Evolutionary conservation across 2,329 filamentous ascomycete species (phyloP).

Genomic region (Hypoxylon sp.): DNA sequence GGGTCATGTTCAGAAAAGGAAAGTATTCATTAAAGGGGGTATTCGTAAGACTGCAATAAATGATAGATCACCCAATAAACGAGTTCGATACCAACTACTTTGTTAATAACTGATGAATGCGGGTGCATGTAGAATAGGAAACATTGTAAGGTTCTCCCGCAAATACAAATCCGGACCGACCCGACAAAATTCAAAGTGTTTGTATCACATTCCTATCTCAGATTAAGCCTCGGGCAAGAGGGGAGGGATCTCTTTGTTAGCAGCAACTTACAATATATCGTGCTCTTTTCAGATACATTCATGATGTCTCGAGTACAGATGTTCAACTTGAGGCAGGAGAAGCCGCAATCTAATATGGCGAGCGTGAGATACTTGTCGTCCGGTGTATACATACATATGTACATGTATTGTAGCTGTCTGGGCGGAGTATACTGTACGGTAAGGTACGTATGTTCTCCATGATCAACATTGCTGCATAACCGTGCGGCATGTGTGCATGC

Average conservation of each 20-base stretch:
- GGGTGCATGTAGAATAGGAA: conserved; percentile 17
- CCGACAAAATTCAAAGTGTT: conserved; percentile 5
- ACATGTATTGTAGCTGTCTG: not conserved
- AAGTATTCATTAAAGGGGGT: conserved; percentile 10
- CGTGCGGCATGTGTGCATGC: conserved; percentile 32
- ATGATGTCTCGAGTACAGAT: not conserved
- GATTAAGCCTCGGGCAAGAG: not conserved
- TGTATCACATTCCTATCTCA: conserved; percentile 9
- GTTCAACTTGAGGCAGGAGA: not conserved
- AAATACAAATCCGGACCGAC: conserved; percentile 11
- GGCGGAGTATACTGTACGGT: conserved; percentile 27
- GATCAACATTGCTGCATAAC: conserved; percentile 39
- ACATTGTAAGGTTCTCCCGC: conserved; percentile 16
- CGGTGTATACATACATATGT: too few relatives aligned
- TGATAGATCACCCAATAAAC: conserved; percentile 12
- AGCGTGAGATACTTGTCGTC: not conserved
- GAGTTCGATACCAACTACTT: not conserved
- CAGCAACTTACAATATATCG: not conserved
- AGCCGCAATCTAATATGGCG: not conserved
- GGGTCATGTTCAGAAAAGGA: conserved; percentile 14
- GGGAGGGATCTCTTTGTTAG: not conserved
- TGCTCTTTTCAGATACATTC: not conserved
- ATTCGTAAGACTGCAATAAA: conserved; percentile 14
- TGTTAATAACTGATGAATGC: conserved; percentile 8
- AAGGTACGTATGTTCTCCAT: conserved; percentile 29